Conservation (phyloP, 768 basidiomycete species). For the Tremella mesenterica region DNA sequence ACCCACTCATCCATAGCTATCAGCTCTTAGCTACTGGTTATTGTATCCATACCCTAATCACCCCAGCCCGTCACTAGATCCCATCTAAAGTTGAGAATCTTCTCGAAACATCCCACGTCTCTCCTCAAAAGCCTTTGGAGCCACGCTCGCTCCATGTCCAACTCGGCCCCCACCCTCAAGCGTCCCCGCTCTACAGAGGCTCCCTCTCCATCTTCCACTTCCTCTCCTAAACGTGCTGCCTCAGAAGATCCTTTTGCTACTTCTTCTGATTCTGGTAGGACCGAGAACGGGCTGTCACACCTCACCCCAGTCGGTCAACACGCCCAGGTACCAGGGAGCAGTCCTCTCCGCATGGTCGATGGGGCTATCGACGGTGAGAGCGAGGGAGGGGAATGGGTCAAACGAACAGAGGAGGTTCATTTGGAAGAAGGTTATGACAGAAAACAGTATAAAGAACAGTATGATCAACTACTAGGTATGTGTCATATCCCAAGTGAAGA, state of each 20-base stretch:
- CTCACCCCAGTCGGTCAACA: constrained; percentile 5
- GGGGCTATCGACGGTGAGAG: constrained; percentile 17
- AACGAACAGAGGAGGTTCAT: constrained; percentile 27
- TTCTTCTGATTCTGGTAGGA: constrained; percentile 12
- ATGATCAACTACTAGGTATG: constrained; percentile 22
- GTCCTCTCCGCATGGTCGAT: constrained; percentile 10
- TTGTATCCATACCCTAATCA: too few relatives aligned
- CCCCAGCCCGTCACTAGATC: too few relatives aligned
- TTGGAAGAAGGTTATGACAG: constrained; percentile 10
- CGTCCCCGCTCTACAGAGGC: constrained; percentile 36
- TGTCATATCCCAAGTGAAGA: background rate
- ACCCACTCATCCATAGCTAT: too few relatives aligned
- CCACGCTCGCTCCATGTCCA: too few relatives aligned
- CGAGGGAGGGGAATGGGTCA: constrained; percentile 18
- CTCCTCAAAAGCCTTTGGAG: too few relatives aligned
- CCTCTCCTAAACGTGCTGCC: constrained; percentile 67
- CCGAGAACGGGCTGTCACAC: background rate
- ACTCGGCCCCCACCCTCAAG: constrained; percentile 29
- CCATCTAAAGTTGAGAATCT: too few relatives aligned
- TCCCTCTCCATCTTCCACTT: constrained; percentile 33
- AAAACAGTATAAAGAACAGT: constrained; percentile 18
- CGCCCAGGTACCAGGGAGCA: constrained; percentile 10
- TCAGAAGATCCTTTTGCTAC: constrained; percentile 53
- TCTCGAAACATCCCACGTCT: too few relatives aligned
- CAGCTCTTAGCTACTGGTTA: too few relatives aligned